A percentile compares a stretch with the other conserved stretches of the same genome.
These are phyloP conservation scores for Talaromyces islandicus DNA, from an alignment of 2,329 filamentous ascomycete species.

Conservation along the genomic window DNA sequence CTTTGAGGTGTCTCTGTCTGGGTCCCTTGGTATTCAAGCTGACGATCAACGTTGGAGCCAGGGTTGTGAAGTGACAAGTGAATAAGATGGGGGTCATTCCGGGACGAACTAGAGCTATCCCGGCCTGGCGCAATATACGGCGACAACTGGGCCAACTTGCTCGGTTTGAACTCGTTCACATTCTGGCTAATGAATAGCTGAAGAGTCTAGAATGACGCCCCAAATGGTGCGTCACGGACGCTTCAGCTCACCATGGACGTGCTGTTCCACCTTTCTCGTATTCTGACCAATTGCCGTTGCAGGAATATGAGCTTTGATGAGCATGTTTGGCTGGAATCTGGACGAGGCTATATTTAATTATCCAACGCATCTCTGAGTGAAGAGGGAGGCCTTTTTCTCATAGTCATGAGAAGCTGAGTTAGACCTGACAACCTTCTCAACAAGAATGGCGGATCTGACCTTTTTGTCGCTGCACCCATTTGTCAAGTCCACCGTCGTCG, in stretches of 20 bases:
- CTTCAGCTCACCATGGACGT: neutral
- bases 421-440: no score
- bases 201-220: no score
- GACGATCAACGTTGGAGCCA: neutral
- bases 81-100: no score
- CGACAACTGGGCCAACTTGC: no score
- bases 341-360: neutral
- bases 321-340: neutral
- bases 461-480: slow-evolving; percentile 25
- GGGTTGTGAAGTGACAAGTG: no score
- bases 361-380: neutral
- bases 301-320: no score
- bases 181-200: neutral
- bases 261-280: neutral
- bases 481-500: slow-evolving; percentile 21
- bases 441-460: neutral
- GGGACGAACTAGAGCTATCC: neutral
- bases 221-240: no score
- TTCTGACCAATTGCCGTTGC: neutral
- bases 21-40: no score
- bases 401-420: neutral
- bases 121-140: no score
- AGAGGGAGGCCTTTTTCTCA: neutral
- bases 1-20: neutral
- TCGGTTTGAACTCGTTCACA: no score